Evolutionary conservation across 441 rosid species (phyloP), one percentile per base, ranked within the genome.

Genomic region (Arabidopsis lyrata): DNA sequence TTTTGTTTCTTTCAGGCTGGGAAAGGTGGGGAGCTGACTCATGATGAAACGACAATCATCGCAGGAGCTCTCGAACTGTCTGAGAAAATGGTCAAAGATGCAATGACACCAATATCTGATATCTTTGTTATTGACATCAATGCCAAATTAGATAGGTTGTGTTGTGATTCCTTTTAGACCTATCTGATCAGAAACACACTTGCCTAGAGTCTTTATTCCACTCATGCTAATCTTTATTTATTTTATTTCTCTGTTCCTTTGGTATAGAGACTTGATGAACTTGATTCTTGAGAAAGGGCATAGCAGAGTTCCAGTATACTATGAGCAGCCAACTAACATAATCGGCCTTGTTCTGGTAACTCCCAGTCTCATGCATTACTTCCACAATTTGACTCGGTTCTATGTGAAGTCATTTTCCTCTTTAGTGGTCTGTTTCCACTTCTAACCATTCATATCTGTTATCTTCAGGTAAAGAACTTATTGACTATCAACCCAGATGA

Each of bases 41-140:
- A 78, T 69, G 94, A 92, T 38, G 99, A 92, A 78, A 94, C 97
- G 5, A 94, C 93, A 10, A 94, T 94, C 69, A 90, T 94, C 62
- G 91, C 90, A 12, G 99, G 97, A 78, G 99, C 99, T 67, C 99
- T 94, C 75, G 97, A 89, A 66, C 93, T 92, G 66, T 66, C 88
- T 8, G 95, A 84, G 78, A 94, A 92, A 81, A 86, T 87, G 27
- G 98, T 93, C 22, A 78, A 80, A 34, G 88, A 91, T 81, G 97
- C 99, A 45, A 92, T 88, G 99, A 90, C 97, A 38, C 97, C 90
- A 36, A 82, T 94, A 55, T 58, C 82, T 10, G 96, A 90, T 56
- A 89, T 91, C 10, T 94, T 94, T 82, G 86, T 87, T 1, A 72
- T 94, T 77, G 99, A 90, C 75, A 82, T 94, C 63, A 87, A 89